A percentile compares a stretch with the other conserved stretches of the same genome.
Conservation (phyloP, 441 rosid species). For the Aleurites moluccanus region DNA sequence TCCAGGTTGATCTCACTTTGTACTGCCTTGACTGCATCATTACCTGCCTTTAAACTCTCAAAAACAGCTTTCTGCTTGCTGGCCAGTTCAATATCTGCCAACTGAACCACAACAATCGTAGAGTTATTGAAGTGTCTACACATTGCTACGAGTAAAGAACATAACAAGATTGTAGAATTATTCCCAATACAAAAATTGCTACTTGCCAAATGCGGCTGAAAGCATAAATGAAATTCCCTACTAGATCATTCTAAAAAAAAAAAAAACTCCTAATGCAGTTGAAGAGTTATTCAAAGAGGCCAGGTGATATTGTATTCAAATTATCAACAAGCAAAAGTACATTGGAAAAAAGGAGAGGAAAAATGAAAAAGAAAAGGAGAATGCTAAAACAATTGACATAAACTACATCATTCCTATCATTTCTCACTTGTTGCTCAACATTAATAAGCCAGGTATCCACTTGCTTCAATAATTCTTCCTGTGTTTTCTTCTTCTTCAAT, state of each 20-base stretch:
- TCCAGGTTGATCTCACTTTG: slow-evolving; percentile 84
- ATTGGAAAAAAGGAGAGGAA: not conserved
- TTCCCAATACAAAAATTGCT: not conserved
- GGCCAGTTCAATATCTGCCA: slow-evolving; percentile 89
- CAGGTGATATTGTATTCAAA: not conserved
- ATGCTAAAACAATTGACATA: not conserved
- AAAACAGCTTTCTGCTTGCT: slow-evolving; percentile 94
- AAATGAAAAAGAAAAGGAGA: not conserved
- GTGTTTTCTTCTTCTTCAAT: slow-evolving; percentile 85
- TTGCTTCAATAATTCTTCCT: slow-evolving; percentile 85
- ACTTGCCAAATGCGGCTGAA: not conserved
- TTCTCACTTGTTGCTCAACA: slow-evolving; percentile 87
- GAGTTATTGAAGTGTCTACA: not conserved
- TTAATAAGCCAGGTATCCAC: slow-evolving; percentile 92
- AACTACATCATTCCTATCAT: not conserved
- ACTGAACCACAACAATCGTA: slow-evolving; percentile 37
- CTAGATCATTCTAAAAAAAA: not conserved
- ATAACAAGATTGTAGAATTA: not conserved
- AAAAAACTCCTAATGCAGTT: not conserved
- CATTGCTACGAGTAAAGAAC: not conserved
- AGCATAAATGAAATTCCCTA: not conserved
- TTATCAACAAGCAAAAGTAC: not conserved
- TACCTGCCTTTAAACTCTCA: slow-evolving; percentile 87
- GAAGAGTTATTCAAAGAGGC: not conserved
- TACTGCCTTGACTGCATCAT: slow-evolving; percentile 71